These are phyloP conservation scores for Jacaranda mimosifolia DNA, from an alignment of 257 asterid species.

Conservation along the genomic window DNA sequence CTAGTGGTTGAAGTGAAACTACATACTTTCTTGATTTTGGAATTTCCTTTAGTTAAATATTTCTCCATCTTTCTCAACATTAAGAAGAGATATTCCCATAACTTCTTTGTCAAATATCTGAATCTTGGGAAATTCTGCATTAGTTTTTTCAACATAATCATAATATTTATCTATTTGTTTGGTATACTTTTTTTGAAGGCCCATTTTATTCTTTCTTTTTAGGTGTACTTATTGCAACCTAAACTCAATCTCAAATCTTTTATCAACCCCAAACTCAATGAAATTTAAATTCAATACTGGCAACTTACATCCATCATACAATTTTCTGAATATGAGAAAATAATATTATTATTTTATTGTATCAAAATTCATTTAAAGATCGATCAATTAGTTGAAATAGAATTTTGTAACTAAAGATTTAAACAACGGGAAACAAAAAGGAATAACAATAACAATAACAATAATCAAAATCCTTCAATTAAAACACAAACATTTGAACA, in stretches of 20 bases:
- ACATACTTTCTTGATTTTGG: slow-evolving; percentile 3
- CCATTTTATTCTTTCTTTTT: background rate
- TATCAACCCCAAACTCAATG: no score
- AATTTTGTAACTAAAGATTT: no score
- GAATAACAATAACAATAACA: background rate
- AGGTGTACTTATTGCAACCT: background rate
- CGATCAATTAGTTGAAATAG: no score
- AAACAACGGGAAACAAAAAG: background rate
- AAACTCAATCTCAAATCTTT: no score
- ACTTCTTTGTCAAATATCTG: slow-evolving; percentile 14
- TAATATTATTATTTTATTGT: no score
- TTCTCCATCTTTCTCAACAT: background rate
- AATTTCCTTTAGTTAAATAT: background rate
- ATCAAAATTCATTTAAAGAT: no score
- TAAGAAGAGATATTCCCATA: background rate
- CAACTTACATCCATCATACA: no score
- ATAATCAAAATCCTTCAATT: background rate
- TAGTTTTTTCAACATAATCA: background rate
- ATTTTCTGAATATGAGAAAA: no score
- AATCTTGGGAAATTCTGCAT: background rate
- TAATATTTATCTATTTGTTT: background rate
- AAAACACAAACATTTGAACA: background rate
- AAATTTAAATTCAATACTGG: no score
- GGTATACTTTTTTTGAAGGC: background rate
- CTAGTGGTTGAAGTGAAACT: slow-evolving; percentile 9